These are phyloP conservation scores for Triticum dicoccoides DNA, from an alignment of 176 grass and related monocot genomes.

Conservation along the genomic window DNA sequence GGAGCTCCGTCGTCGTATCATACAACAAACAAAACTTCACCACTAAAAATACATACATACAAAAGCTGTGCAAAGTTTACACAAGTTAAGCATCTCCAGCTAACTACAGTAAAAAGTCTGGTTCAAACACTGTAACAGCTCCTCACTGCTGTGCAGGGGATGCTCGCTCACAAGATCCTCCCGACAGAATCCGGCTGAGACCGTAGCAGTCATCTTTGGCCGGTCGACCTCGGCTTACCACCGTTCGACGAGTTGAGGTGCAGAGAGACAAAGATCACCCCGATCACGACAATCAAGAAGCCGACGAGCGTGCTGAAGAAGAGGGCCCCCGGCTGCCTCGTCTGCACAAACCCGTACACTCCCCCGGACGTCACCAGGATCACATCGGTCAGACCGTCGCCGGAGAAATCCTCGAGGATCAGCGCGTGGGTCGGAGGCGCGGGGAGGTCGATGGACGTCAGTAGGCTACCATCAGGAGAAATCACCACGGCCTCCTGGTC, in stretches of 20 bases:
- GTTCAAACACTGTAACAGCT: background rate
- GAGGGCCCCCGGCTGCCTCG: constrained; percentile 84
- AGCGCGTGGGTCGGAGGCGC: constrained; percentile 65
- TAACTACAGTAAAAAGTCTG: background rate
- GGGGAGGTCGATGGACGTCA: constrained; percentile 72
- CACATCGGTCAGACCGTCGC: constrained; percentile 81
- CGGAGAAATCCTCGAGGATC: constrained; percentile 75
- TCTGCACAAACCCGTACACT: constrained; percentile 82
- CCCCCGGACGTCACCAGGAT: constrained; percentile 66
- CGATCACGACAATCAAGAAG: constrained; percentile 83
- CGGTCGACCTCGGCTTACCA: constrained; percentile 49
- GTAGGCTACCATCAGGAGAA: constrained; percentile 63
- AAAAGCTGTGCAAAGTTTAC: background rate
- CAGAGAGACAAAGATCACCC: constrained; percentile 81
- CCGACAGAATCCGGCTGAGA: background rate
- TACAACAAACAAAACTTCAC: background rate
- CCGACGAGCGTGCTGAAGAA: constrained; percentile 95
- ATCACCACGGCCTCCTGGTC: constrained; percentile 89
- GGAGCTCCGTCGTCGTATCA: background rate
- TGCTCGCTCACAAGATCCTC: background rate
- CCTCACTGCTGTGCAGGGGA: background rate
- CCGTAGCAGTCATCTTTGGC: constrained; percentile 24
- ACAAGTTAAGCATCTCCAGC: background rate
- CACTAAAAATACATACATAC: background rate
- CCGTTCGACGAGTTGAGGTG: constrained; percentile 69